These are phyloP conservation scores for Obba rivulosa DNA, from an alignment of 768 basidiomycete genomes.

Conservation along the genomic window DNA sequence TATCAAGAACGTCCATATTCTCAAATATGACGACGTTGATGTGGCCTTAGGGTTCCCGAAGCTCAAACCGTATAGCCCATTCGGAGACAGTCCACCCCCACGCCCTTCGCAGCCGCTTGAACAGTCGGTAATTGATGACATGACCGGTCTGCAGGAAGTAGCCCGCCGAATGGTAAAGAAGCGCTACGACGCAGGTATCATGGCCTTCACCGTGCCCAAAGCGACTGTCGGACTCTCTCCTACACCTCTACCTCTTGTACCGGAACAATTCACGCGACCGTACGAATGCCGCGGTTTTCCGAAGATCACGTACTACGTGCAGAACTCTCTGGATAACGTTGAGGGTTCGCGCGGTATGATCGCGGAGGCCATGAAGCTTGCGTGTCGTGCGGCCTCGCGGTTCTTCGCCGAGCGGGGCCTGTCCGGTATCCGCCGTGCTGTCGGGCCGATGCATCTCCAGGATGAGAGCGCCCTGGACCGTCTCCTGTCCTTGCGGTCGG, in stretches of 20 bases:
- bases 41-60: constrained; percentile 29
- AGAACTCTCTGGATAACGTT: constrained; percentile 16
- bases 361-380: constrained; percentile 78
- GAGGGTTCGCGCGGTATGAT: constrained; percentile 53
- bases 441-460: constrained; percentile 26
- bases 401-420: constrained; percentile 59
- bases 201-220: constrained; percentile 20
- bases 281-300: constrained; percentile 44
- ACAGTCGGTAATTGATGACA: constrained; percentile 13
- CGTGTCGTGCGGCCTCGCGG: constrained; percentile 67
- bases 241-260: constrained; percentile 21
- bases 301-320: constrained; percentile 41
- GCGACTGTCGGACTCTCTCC: constrained; percentile 23
- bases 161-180: constrained; percentile 8
- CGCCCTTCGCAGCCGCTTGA: not conserved
- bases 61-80: constrained; percentile 32
- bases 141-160: constrained; percentile 28
- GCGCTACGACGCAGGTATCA: constrained; percentile 15
- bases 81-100: constrained; percentile 30
- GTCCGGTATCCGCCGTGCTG: constrained; percentile 57
- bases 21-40: constrained; percentile 71
- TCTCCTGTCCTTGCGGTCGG: constrained; percentile 44
- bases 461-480: constrained; percentile 32
- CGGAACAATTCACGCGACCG: constrained; percentile 8
- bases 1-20: constrained; percentile 57